Percentiles rank a stretch among this genome's conserved stretches.
phyloP scores from a whole-genome alignment of 2,329 filamentous ascomycete species.

The Cladophialophora bantiana region DNA sequence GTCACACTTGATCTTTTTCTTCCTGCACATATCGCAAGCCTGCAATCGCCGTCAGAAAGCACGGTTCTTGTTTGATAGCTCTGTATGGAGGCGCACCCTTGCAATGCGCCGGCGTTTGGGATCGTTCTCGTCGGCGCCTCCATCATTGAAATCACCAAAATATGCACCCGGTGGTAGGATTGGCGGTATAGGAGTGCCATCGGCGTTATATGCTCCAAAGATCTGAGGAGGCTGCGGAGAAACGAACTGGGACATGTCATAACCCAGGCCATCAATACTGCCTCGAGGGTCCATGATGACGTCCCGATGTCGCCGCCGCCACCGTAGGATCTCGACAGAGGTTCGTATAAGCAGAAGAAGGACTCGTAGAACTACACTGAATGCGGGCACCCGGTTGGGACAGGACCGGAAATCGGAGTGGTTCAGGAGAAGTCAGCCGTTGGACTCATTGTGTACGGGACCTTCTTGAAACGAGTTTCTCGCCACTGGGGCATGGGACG shows the following conservation, averaged over 20 bases:
- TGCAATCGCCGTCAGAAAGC: constrained; percentile 47
- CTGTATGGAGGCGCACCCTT: constrained; percentile 66
- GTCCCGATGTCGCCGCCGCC: constrained; percentile 15
- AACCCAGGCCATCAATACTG: constrained; percentile 48
- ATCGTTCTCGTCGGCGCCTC: constrained; percentile 69
- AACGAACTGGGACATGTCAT: constrained; percentile 62
- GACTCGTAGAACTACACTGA: constrained; percentile 12
- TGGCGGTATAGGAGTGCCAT: constrained; percentile 65
- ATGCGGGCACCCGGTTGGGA: constrained; percentile 13
- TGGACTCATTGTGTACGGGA: constrained; percentile 23
- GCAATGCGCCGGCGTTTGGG: constrained; percentile 89
- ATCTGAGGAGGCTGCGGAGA: constrained; percentile 71
- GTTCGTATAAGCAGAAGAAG: neutral
- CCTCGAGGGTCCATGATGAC: constrained; percentile 35
- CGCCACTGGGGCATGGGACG: constrained; percentile 6
- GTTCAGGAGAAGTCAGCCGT: constrained; percentile 25
- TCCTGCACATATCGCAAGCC: constrained; percentile 96
- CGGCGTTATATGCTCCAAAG: constrained; percentile 68
- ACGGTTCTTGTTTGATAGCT: constrained; percentile 7
- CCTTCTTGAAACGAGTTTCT: neutral
- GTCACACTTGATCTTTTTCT: constrained; percentile 95
- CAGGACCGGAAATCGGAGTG: constrained; percentile 3
- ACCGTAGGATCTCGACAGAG: neutral
- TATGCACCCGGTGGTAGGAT: constrained; percentile 50
- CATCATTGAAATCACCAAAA: constrained; percentile 55